Evolutionary conservation across 306 rosid genomes (phyloP).

Genomic region (Fragaria vesca): DNA sequence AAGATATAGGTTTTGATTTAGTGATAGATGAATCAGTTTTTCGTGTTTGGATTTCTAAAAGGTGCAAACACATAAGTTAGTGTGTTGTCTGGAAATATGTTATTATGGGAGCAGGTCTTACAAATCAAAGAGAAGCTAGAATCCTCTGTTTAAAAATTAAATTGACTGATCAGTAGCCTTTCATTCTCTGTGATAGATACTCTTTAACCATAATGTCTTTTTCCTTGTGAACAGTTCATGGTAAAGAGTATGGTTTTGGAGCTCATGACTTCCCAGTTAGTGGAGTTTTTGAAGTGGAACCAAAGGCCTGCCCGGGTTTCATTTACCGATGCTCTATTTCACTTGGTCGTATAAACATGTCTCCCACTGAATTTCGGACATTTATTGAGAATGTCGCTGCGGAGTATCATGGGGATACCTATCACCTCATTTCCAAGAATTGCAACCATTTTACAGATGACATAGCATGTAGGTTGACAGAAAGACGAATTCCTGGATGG

Average conservation of each 20-base stretch:
- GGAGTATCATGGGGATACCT: constrained; percentile 93
- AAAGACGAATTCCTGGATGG: constrained; percentile 86
- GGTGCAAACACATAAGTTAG: not conserved
- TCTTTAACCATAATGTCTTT: constrained; percentile 3
- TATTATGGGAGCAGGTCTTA: not conserved
- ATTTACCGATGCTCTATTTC: constrained; percentile 64
- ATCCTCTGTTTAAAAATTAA: not conserved
- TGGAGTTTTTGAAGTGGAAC: constrained; percentile 97
- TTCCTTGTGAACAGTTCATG: constrained; percentile 59
- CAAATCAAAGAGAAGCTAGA: not conserved
- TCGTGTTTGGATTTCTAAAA: not conserved
- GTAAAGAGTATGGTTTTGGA: constrained; percentile 94
- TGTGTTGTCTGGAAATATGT: not conserved
- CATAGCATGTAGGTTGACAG: constrained; percentile 59
- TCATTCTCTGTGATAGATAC: constrained; percentile 6
- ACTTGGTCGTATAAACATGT: constrained; percentile 58
- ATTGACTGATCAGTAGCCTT: not conserved
- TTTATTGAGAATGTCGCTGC: constrained; percentile 74
- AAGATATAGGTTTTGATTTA: not conserved
- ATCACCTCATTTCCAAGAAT: constrained; percentile 91
- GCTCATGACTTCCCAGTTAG: constrained; percentile 89
- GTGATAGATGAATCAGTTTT: not conserved
- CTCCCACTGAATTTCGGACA: constrained; percentile 56
- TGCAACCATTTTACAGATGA: constrained; percentile 96
- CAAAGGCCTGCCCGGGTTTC: constrained; percentile 90